Evolutionary conservation across 495 filamentous ascomycete genomes (phyloP).

Genomic region (Astrothelium macrocarpum): DNA sequence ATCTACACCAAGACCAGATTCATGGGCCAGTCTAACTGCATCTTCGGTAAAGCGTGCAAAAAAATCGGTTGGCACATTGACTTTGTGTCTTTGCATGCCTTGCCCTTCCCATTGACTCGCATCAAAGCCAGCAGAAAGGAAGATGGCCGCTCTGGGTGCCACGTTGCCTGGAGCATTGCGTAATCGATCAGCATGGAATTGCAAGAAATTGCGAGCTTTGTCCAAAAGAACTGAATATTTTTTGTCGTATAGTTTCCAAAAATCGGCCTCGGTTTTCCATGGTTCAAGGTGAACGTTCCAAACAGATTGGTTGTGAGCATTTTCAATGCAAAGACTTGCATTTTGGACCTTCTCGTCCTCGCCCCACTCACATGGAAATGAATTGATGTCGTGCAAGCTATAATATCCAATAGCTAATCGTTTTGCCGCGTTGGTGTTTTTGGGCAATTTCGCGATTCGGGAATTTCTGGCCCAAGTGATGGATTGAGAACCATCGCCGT

Average conservation of each 20-base stretch:
- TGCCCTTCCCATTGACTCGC: conserved; percentile 87
- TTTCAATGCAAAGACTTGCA: conserved; percentile 85
- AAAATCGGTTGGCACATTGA: conserved; percentile 93
- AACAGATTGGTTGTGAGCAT: conserved; percentile 80
- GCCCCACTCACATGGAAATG: conserved; percentile 85
- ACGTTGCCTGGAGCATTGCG: conserved; percentile 41
- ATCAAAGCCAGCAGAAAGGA: conserved; percentile 92
- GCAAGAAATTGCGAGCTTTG: conserved; percentile 69
- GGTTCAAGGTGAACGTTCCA: conserved; percentile 93
- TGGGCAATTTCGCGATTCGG: conserved; percentile 44
- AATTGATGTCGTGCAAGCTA: conserved; percentile 95
- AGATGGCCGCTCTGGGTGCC: conserved; percentile 71
- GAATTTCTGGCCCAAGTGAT: conserved; percentile 84
- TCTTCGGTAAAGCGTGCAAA: conserved; percentile 86
- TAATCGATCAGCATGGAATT: conserved; percentile 54
- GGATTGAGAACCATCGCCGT: conserved; percentile 89
- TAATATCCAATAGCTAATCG: conserved; percentile 73
- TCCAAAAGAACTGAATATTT: conserved; percentile 66
- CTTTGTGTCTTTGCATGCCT: conserved; percentile 88
- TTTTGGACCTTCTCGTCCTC: conserved; percentile 83
- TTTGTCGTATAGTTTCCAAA: conserved; percentile 76
- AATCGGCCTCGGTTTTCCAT: conserved; percentile 72
- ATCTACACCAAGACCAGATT: conserved; percentile 65
- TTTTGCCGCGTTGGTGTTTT: conserved; percentile 41
- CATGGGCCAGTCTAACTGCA: conserved; percentile 68